These are phyloP conservation scores for Xylaria hypoxylon DNA, from an alignment of 2,329 filamentous ascomycete species.

Conservation along the genomic window DNA sequence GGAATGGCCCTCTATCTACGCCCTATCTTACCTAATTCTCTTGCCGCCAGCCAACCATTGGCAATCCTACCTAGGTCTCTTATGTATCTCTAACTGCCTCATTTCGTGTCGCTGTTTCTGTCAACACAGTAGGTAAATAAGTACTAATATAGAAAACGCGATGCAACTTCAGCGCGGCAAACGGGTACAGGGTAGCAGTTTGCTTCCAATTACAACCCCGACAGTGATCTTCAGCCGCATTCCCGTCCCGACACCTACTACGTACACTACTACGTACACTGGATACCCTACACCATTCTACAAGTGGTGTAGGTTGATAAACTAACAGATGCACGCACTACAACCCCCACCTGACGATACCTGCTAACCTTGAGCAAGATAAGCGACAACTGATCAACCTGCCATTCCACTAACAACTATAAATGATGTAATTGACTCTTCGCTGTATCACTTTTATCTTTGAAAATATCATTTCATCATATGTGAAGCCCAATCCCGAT, in stretches of 20 bases:
- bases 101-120: slow-evolving; percentile 6
- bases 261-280: too few relatives aligned
- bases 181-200: background rate
- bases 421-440: slow-evolving; percentile 23
- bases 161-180: background rate
- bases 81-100: slow-evolving; percentile 1
- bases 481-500: background rate
- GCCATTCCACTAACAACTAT: background rate
- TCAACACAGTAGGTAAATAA: background rate
- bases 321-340: slow-evolving; percentile 7
- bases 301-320: background rate
- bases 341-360: slow-evolving; percentile 5
- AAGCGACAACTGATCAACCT: slow-evolving; percentile 4
- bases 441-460: background rate
- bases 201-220: background rate
- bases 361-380: background rate
- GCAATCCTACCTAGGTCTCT: background rate
- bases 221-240: slow-evolving; percentile 9
- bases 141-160: background rate
- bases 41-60: slow-evolving; percentile 7
- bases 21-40: too few relatives aligned
- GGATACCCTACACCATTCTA: background rate
- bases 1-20: background rate
- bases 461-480: background rate
- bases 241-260: background rate